phyloP scores from a whole-genome alignment of 331 rosid genomes.

The Malus hybrid region DNA sequence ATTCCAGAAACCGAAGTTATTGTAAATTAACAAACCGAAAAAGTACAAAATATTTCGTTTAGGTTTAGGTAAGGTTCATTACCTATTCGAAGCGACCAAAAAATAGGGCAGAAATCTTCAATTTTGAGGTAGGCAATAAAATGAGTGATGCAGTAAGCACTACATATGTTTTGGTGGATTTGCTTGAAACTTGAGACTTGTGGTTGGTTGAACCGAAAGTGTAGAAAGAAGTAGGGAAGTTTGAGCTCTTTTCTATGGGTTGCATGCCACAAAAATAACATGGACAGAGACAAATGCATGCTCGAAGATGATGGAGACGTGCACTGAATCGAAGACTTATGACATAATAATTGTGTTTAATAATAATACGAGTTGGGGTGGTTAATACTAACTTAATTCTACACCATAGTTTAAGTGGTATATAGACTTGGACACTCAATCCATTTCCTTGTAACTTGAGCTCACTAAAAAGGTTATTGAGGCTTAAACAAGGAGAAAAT shows the following conservation, averaged over 20 bases:
- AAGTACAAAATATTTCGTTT: not conserved
- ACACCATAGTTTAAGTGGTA: no score
- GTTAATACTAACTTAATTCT: no score
- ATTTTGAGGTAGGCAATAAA: not conserved
- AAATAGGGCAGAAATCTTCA: not conserved
- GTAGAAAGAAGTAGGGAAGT: not conserved
- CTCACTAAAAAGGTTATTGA: no score
- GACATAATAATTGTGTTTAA: no score
- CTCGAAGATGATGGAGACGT: conserved; percentile 18
- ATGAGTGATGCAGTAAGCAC: not conserved
- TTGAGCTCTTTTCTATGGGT: not conserved
- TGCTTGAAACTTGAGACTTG: not conserved
- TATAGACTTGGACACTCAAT: no score
- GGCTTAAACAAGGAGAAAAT: no score
- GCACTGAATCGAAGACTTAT: not conserved
- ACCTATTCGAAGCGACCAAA: not conserved
- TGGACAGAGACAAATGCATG: no score
- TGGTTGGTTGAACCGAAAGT: conserved; percentile 18
- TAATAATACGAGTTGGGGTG: no score
- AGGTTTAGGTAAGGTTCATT: not conserved
- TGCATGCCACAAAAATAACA: not conserved
- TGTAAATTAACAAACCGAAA: not conserved
- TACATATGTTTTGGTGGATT: conserved; percentile 5
- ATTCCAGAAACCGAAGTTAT: not conserved
- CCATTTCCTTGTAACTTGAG: no score